Percentiles rank a stretch among this genome's conserved stretches.
Conservation (phyloP, 2,329 filamentous ascomycete genomes). For the Hymenoscyphus fructigenus region DNA sequence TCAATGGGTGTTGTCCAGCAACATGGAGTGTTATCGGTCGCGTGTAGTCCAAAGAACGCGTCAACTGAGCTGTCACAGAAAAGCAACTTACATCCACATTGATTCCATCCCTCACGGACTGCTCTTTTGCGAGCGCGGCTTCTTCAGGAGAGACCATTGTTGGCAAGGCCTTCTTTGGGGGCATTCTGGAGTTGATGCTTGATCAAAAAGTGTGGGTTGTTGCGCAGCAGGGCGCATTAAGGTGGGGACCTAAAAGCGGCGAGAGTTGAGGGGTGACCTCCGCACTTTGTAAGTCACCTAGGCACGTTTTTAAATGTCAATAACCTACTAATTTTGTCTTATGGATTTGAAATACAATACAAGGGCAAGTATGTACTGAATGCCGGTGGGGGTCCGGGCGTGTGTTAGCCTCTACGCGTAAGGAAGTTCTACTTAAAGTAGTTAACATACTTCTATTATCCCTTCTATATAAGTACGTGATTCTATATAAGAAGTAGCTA, state of each 20-base stretch:
- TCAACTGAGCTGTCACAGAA: background rate
- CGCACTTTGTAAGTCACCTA: no score
- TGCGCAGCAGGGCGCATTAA: background rate
- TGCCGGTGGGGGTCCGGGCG: no score
- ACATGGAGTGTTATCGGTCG: background rate
- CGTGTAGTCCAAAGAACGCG: background rate
- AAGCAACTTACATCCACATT: constrained; percentile 51
- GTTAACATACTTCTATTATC: no score
- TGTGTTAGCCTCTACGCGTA: no score
- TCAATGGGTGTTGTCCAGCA: background rate
- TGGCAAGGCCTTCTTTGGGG: constrained; percentile 54
- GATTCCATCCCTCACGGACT: constrained; percentile 31
- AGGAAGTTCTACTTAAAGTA: no score
- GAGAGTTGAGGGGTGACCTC: no score
- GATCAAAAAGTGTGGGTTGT: background rate
- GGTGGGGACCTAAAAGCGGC: background rate
- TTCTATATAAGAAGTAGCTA: no score
- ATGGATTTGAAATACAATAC: background rate
- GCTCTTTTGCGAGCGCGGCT: constrained; percentile 33
- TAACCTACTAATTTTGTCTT: background rate
- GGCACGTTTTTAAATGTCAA: no score
- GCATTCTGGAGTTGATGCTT: constrained; percentile 43
- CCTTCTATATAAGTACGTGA: no score
- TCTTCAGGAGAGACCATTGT: constrained; percentile 47
- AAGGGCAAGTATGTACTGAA: no score